Conservation (phyloP, 2,329 filamentous ascomycete genomes). For the Aureobasidium sp. region DNA sequence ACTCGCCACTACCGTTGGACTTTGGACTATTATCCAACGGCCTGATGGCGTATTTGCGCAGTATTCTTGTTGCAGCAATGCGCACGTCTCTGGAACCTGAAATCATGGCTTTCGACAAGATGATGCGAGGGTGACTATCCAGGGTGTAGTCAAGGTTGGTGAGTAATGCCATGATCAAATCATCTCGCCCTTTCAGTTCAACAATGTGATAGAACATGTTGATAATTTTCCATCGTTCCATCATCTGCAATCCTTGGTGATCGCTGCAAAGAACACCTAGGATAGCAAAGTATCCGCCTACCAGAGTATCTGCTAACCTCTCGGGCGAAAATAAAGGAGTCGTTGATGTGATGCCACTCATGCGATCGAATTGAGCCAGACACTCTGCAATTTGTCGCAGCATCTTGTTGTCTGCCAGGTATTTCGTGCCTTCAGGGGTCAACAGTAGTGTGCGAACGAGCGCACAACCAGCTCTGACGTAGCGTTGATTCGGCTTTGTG, state of each 20-base stretch:
- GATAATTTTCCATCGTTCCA: conserved; percentile 95
- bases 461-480: conserved; percentile 82
- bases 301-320: conserved; percentile 77
- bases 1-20: conserved; percentile 43
- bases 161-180: conserved; percentile 81
- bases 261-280: conserved; percentile 81
- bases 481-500: conserved; percentile 88
- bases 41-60: conserved; percentile 76
- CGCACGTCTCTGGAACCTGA: conserved; percentile 85
- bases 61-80: conserved; percentile 77
- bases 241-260: conserved; percentile 72
- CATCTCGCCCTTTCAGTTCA: conserved; percentile 81
- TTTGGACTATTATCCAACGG: conserved; percentile 38
- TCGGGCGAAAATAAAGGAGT: conserved; percentile 84
- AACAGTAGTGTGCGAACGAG: conserved; percentile 81
- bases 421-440: conserved; percentile 74
- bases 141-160: conserved; percentile 88
- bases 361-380: conserved; percentile 86
- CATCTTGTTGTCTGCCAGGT: conserved; percentile 85
- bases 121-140: conserved; percentile 76
- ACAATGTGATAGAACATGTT: conserved; percentile 99
- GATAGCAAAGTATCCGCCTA: conserved; percentile 89
- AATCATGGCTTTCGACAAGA: conserved; percentile 89
- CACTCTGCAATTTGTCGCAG: conserved; percentile 92
- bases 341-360: conserved; percentile 65